Conservation (phyloP, 495 filamentous ascomycete genomes). For the Copromyces sp. region DNA sequence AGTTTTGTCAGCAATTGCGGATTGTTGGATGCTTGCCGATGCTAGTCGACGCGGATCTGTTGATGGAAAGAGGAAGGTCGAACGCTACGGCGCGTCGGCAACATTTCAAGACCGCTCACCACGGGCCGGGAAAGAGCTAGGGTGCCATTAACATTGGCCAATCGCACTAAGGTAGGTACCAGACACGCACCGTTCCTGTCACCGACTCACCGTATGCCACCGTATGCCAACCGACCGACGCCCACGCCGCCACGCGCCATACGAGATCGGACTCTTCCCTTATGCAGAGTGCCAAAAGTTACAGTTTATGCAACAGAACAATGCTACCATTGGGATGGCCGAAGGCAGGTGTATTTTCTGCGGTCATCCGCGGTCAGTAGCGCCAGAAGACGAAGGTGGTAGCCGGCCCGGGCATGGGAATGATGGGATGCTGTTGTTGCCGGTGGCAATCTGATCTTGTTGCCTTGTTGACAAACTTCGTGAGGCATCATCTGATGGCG, state of each 20-base stretch:
- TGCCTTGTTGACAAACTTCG: neutral
- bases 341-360: neutral
- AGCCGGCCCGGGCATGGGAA: neutral
- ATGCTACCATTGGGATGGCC: neutral
- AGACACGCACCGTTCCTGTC: neutral
- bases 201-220: neutral
- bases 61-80: neutral
- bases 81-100: neutral
- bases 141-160: neutral
- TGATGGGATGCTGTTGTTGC: neutral
- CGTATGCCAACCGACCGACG: too few species aligned
- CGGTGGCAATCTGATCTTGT: neutral
- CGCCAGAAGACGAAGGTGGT: neutral
- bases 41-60: neutral
- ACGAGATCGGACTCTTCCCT: neutral
- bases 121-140: neutral
- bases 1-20: neutral
- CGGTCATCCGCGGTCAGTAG: neutral
- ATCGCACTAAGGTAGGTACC: neutral
- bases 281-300: neutral
- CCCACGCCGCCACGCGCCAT: neutral
- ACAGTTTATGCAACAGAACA: neutral
- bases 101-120: neutral
- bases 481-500: neutral
- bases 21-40: neutral